Evolutionary conservation across 73 alveolate species (phyloP), one percentile per base, ranked within the genome.

Genomic region (Tetrahymena elliotti): DNA sequence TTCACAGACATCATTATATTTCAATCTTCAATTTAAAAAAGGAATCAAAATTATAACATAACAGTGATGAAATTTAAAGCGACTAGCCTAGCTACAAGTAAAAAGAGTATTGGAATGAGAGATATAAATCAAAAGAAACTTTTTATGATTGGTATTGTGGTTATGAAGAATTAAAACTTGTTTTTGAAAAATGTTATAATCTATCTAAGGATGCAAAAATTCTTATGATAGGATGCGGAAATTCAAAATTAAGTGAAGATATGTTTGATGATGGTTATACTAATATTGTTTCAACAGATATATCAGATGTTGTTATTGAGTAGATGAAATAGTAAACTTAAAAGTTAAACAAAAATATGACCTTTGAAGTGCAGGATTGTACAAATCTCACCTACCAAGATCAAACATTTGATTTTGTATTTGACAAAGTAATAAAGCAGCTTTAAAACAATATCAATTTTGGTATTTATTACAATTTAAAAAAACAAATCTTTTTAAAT

Each of bases 201-300:
- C 24, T 94, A 18, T 34, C 20, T n/a, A 94, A 94, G 35, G 92
- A 84, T 20, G 52, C 52, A 52, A 68, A 88, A 24, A 94, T 94
- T 11, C 84, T 94, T 22, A 94, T 94, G 96, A 94, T 94, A 18
- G 96, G 96, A 22, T 94, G 96, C 38, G 96, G 96, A 33, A 94
- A 94, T 92, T 94, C 96, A 33, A 93, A 93, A 3, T 52, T 94
- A 33, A 84, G 95, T 47, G 96, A 94, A 88, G 93, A 94, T 84
- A 94, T 94, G 96, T 94, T 83, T 88, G 83, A 94, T 36, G 96
- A 39, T 88, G 96, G 96, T 36, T 94, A 94, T 88, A 31, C 12
- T 31, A 94, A 94, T 33, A 83, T 94, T 40, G 92, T 94, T 15
- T 94, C 96, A 3, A 94, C 93, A 84, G 96, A 94, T 35, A 94